Conservation (phyloP, 164 flowering plant genomes). For the Umbilicus rupestris region DNA sequence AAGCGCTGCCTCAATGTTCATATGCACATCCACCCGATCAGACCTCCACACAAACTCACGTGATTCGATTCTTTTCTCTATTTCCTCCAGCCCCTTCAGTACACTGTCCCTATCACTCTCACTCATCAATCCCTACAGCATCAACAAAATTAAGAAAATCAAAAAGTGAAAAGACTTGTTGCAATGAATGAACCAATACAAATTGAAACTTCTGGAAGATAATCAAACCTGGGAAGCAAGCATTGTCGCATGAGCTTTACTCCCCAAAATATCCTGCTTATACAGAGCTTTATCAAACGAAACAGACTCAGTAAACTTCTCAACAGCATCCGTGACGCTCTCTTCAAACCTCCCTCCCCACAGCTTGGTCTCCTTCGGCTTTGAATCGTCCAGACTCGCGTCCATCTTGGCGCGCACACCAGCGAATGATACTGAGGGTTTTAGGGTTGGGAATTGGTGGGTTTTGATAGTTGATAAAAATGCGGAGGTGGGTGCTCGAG, state of each 20-base stretch:
- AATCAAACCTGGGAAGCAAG: slow-evolving; percentile 76
- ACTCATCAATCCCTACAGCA: slow-evolving; percentile 55
- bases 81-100: slow-evolving; percentile 65
- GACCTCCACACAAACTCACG: slow-evolving; percentile 88
- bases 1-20: slow-evolving; percentile 98
- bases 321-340: slow-evolving; percentile 77
- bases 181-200: not conserved
- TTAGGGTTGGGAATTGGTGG: no score
- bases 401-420: no score
- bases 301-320: slow-evolving; percentile 92
- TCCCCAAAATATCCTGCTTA: slow-evolving; percentile 85
- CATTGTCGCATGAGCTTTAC: slow-evolving; percentile 94
- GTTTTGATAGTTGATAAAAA: no score
- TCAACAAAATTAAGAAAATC: no score
- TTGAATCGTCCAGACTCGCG: not conserved
- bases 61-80: slow-evolving; percentile 59
- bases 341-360: slow-evolving; percentile 98
- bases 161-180: no score
- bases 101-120: slow-evolving; percentile 53
- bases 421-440: no score
- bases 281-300: slow-evolving; percentile 77
- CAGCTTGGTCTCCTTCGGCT: slow-evolving; percentile 59
- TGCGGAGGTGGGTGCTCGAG: no score
- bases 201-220: not conserved
- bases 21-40: slow-evolving; percentile 96